phyloP scores from a whole-genome alignment of 148 eudicot genomes.

The Chenopodium quinoa region DNA sequence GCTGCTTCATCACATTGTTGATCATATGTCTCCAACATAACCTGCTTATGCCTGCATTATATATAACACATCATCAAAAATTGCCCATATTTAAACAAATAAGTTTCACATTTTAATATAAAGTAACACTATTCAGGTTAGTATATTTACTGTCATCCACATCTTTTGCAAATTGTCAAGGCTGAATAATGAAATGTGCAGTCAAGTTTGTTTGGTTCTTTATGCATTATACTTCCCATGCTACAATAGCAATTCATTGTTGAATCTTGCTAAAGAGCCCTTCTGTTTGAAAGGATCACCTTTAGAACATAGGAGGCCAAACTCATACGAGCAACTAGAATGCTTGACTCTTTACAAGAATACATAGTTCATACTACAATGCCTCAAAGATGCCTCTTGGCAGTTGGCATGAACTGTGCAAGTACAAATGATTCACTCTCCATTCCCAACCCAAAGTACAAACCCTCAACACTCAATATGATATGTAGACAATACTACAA shows the following conservation, averaged over 20 bases:
- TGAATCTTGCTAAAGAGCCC: neutral
- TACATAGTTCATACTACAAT: neutral
- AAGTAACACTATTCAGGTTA: too few relatives aligned
- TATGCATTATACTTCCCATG: neutral
- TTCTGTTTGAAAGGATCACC: neutral
- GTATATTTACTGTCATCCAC: neutral
- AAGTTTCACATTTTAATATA: neutral
- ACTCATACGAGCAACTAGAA: neutral
- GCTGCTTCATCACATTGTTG: conserved; percentile 98
- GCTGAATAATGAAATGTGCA: neutral
- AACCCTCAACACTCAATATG: neutral
- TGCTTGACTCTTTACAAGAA: neutral
- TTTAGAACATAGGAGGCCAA: neutral
- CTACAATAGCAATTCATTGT: too few relatives aligned
- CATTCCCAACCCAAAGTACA: neutral
- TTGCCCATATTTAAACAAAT: neutral
- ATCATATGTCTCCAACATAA: conserved; percentile 84
- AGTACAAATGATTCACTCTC: neutral
- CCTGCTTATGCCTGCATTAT: conserved; percentile 88
- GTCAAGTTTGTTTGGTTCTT: neutral
- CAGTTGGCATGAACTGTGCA: neutral
- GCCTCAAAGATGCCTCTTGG: neutral
- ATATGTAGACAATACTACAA: neutral
- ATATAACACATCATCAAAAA: neutral
- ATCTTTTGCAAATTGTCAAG: neutral